These are phyloP conservation scores for Pestalotiopsis sp. DNA, from an alignment of 2,329 filamentous ascomycete genomes.

Conservation along the genomic window DNA sequence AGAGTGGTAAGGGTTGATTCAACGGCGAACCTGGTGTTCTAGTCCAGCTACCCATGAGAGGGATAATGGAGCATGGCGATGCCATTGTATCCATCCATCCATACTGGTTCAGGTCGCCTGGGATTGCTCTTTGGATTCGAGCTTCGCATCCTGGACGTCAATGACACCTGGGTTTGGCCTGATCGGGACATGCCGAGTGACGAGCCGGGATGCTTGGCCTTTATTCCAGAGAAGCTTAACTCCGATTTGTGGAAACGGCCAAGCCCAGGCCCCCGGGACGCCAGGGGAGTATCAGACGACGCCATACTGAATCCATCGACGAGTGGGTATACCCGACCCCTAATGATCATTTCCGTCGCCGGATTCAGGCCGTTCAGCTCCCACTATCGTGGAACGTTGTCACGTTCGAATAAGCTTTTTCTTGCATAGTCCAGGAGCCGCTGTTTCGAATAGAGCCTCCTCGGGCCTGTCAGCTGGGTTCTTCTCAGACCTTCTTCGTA, in stretches of 20 bases:
- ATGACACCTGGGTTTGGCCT: too few relatives aligned
- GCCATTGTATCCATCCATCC: not conserved
- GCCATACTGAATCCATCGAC: not conserved
- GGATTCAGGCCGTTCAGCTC: not conserved
- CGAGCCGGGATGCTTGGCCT: constrained; percentile 1
- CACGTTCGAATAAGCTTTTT: not conserved
- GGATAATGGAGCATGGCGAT: not conserved
- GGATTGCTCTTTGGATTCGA: not conserved
- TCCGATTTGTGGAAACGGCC: constrained; percentile 5
- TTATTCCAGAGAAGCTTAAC: constrained; percentile 1
- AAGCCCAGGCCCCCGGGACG: not conserved
- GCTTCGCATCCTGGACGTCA: not conserved
- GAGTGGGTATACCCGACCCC: not conserved
- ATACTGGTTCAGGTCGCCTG: not conserved
- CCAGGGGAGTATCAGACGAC: not conserved
- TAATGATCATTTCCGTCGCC: not conserved
- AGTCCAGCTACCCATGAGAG: not conserved
- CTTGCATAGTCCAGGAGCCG: not conserved
- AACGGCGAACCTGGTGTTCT: not conserved
- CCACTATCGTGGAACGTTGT: not conserved
- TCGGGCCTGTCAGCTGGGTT: not conserved
- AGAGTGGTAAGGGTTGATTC: not conserved
- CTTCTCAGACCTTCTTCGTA: not conserved
- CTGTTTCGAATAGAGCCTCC: not conserved
- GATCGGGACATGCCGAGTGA: not conserved